phyloP scores from a whole-genome alignment of 2,329 filamentous ascomycete species.

The Podosphaera xanthii region DNA sequence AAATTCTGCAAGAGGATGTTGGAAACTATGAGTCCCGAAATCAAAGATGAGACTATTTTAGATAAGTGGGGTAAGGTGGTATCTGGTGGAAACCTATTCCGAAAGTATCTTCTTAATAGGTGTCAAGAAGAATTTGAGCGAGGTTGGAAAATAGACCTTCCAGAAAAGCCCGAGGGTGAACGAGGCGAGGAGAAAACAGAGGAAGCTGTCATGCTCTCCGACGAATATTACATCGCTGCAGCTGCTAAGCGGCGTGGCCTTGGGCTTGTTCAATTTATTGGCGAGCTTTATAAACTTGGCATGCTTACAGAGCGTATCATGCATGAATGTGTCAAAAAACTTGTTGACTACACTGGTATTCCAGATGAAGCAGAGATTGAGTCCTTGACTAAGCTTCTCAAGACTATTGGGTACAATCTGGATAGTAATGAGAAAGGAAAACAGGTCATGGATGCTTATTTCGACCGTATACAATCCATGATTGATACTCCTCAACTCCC shows the following conservation, averaged over 20 bases:
- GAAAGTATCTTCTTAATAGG: constrained; percentile 94
- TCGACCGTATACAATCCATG: constrained; percentile 65
- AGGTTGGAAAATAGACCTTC: constrained; percentile 81
- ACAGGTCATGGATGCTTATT: constrained; percentile 82
- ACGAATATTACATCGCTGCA: constrained; percentile 87
- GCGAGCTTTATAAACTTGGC: constrained; percentile 92
- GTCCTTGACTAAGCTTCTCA: constrained; percentile 77
- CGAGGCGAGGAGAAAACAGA: constrained; percentile 28
- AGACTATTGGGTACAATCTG: constrained; percentile 75
- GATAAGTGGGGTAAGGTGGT: constrained; percentile 80
- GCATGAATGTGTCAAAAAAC: constrained; percentile 95
- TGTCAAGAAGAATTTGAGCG: constrained; percentile 98
- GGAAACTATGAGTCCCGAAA: constrained; percentile 80
- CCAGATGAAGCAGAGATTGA: constrained; percentile 94
- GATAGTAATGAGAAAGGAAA: constrained; percentile 64
- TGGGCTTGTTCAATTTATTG: constrained; percentile 96
- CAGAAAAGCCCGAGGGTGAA: constrained; percentile 50
- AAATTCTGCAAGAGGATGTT: constrained; percentile 97
- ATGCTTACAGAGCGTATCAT: constrained; percentile 99
- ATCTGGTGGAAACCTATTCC: constrained; percentile 80
- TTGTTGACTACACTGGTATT: constrained; percentile 81
- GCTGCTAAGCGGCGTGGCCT: constrained; percentile 92
- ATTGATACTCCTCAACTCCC: constrained; percentile 57
- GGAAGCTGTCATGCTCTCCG: constrained; percentile 68
- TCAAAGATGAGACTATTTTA: constrained; percentile 82